Conservation (phyloP, 129 eudicot species). For the Sambucus nigra region DNA sequence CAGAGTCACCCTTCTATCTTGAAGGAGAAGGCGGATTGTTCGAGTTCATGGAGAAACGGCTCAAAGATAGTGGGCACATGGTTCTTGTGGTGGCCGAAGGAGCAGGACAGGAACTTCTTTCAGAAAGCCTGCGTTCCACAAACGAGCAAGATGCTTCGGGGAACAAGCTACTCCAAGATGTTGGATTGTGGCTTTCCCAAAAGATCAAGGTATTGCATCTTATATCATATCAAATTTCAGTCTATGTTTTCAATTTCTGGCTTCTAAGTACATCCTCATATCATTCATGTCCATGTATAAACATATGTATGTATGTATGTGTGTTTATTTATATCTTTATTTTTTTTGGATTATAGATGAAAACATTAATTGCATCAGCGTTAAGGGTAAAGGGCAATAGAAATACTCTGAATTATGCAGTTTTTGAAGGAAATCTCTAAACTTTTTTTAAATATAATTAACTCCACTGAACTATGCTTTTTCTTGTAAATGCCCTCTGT, state of each 20-base stretch:
- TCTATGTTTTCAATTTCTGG: no score
- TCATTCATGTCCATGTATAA: no score
- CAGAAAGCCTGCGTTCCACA: conserved; percentile 28
- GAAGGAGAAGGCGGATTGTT: conserved; percentile 88
- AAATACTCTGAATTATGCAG: neutral
- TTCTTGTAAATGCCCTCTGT: no score
- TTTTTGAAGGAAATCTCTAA: neutral
- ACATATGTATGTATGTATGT: neutral
- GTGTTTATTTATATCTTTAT: neutral
- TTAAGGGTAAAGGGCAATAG: neutral
- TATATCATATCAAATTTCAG: no score
- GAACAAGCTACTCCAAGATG: conserved; percentile 75
- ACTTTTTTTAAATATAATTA: no score
- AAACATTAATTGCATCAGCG: no score
- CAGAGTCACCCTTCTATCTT: conserved; percentile 87
- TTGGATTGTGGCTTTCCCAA: conserved; percentile 87
- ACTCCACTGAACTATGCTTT: no score
- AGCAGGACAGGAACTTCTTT: conserved; percentile 75
- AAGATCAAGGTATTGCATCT: conserved; percentile 85
- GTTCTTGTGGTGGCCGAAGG: conserved; percentile 97
- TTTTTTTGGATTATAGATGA: no score
- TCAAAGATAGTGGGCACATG: conserved; percentile 94
- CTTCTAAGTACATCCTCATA: no score
- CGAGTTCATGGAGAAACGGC: conserved; percentile 58
- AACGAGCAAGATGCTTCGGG: conserved; percentile 86